Base-by-base conservation (phyloP, 768 basidiomycete species). In the Tylopilus sp. region DNA sequence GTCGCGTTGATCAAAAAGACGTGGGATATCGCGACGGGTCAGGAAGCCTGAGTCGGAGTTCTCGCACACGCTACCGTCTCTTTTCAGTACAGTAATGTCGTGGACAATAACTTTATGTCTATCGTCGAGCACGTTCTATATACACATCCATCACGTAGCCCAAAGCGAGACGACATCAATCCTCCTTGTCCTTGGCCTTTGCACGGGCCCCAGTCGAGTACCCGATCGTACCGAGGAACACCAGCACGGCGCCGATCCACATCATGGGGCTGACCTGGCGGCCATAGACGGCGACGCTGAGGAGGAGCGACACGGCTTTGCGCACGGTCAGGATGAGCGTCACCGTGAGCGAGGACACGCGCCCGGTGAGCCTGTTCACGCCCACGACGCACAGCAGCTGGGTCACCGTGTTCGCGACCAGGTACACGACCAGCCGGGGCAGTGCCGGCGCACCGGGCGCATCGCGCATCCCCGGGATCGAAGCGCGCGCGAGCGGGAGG, bases 311-410 rank as follows among this genome's bases (percentile, higher is more conserved):
- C 28, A 80, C 76, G 13, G 89, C 90, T 65, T 93, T 93, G 52
- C 90, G 80, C 17, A 93, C 86, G 48, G 87, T 87, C 37, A 92
- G 76, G 24, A 91, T 78, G 50, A 92, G 84, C 4, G 87, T 89
- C 17, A 93, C 90, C 1, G 82, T 87, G 36, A 93, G 75, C 11
- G 86, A 78, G 45, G 80, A 82, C 7, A 91, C 86, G 42, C 83
- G 80, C 1, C 85, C 84, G 0, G 92, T 92, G 55, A 98, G 78
- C 43, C 90, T 77, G 67, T 97, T 85, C 40, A 96, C 94, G 29
- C 94, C 94, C 0, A 89, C 75, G 16, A 88, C 85, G 70, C 94
- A 98, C 9, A 95, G 55, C 5, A 93, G 76, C 65, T 94, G 92
- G 0, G 93, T 95, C 34, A 85, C 51, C 10, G 93, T 86, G 71